These are phyloP conservation scores for Panus rudis DNA, from an alignment of 768 basidiomycete species.

Conservation along the genomic window DNA sequence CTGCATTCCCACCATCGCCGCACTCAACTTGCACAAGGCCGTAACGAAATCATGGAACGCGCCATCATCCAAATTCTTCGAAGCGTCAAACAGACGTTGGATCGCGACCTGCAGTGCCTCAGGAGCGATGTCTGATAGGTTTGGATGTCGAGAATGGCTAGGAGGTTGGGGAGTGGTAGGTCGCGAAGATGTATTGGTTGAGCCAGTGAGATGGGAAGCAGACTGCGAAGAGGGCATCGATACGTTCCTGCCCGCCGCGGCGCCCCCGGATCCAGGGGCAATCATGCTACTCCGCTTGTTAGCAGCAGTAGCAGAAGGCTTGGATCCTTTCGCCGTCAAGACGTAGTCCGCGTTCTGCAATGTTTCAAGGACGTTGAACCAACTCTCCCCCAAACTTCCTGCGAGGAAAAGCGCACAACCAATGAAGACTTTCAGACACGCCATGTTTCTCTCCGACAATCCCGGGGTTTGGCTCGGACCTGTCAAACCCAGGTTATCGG, in stretches of 20 bases:
- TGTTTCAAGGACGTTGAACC: constrained; percentile 87
- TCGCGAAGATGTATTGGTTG: not conserved
- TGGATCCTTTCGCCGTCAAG: constrained; percentile 52
- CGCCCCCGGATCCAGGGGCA: constrained; percentile 24
- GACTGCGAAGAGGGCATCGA: constrained; percentile 8
- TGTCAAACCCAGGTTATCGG: constrained; percentile 64
- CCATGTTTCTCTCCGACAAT: constrained; percentile 83
- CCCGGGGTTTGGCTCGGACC: constrained; percentile 51
- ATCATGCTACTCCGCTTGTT: constrained; percentile 14
- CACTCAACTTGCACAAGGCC: constrained; percentile 79
- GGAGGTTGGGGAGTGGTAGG: constrained; percentile 13
- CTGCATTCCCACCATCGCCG: constrained; percentile 92
- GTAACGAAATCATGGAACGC: constrained; percentile 74
- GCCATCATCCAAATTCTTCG: constrained; percentile 73
- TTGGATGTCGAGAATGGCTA: constrained; percentile 39
- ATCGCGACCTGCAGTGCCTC: constrained; percentile 71
- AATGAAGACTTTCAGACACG: constrained; percentile 81
- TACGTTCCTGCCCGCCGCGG: constrained; percentile 31
- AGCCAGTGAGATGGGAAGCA: too few species aligned
- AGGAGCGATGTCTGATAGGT: constrained; percentile 66
- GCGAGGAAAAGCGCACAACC: constrained; percentile 74
- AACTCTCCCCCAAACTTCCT: constrained; percentile 80
- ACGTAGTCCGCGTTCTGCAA: constrained; percentile 96
- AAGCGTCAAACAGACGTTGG: constrained; percentile 80
- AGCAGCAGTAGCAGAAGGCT: constrained; percentile 4